These are phyloP conservation scores for Flaveria linearis DNA, from an alignment of 129 eudicot species.

Conservation along the genomic window DNA sequence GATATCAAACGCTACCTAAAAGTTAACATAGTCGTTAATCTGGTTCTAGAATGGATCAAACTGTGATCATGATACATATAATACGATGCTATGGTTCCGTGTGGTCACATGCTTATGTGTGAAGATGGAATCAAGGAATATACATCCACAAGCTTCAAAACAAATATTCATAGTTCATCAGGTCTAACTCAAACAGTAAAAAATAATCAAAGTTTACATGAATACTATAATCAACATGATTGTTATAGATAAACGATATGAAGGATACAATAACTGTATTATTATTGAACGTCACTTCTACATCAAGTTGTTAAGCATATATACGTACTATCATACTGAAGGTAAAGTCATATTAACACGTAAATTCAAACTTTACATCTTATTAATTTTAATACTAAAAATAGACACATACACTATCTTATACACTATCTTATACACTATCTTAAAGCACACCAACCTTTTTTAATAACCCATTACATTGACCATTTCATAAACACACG, in stretches of 20 bases:
- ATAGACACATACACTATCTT: not conserved
- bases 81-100: not conserved
- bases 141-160: not conserved
- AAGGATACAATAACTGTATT: no score
- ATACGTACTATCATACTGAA: not conserved
- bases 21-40: not conserved
- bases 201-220: no score
- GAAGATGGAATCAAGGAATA: not conserved
- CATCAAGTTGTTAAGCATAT: not conserved
- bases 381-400: not conserved
- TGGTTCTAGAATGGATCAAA: not conserved
- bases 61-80: not conserved
- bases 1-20: no score
- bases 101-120: not conserved
- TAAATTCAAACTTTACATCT: not conserved
- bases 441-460: not conserved
- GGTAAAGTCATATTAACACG: no score
- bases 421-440: not conserved
- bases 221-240: no score
- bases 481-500: conserved; percentile 32
- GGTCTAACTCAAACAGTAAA: no score
- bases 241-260: no score
- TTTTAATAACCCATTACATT: not conserved
- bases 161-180: not conserved
- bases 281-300: not conserved